Conservation (phyloP, 73 alveolate species). For the Paramecium primaurelia region DNA sequence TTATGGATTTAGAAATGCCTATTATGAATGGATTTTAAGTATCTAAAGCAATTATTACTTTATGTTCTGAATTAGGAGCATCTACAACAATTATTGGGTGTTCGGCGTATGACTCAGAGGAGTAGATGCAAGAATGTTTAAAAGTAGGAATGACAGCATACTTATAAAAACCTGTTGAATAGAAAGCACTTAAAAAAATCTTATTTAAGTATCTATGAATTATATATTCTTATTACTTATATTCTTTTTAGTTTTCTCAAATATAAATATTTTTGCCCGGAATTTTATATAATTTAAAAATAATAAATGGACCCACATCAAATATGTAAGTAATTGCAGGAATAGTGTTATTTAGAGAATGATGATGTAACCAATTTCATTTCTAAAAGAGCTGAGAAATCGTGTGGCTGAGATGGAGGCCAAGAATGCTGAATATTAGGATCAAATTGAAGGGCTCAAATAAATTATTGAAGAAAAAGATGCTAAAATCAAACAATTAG, state of each 20-base stretch:
- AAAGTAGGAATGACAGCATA: not conserved
- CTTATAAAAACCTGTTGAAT: not conserved
- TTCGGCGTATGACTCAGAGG: conserved; percentile 5
- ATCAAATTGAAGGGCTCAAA: not conserved
- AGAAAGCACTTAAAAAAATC: not conserved
- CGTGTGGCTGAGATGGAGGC: not conserved
- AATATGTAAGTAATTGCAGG: not conserved
- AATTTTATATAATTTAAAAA: not conserved
- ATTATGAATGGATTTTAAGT: conserved; percentile 22
- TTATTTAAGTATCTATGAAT: not conserved
- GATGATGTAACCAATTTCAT: not conserved
- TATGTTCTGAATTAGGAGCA: not conserved
- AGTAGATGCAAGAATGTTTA: not conserved
- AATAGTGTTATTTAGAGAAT: not conserved
- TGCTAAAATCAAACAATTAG: not conserved
- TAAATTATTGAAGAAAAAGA: not conserved
- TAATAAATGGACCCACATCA: not conserved
- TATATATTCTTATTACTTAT: not conserved
- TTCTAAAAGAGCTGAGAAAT: not conserved
- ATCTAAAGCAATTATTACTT: not conserved
- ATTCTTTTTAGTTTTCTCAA: not conserved
- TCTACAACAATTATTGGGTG: not conserved
- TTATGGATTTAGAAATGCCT: conserved; percentile 40
- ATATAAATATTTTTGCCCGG: not conserved
- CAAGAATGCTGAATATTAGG: not conserved